Conservation (phyloP, 2,329 filamentous ascomycete genomes). For the Dactylellina parvicollis region DNA sequence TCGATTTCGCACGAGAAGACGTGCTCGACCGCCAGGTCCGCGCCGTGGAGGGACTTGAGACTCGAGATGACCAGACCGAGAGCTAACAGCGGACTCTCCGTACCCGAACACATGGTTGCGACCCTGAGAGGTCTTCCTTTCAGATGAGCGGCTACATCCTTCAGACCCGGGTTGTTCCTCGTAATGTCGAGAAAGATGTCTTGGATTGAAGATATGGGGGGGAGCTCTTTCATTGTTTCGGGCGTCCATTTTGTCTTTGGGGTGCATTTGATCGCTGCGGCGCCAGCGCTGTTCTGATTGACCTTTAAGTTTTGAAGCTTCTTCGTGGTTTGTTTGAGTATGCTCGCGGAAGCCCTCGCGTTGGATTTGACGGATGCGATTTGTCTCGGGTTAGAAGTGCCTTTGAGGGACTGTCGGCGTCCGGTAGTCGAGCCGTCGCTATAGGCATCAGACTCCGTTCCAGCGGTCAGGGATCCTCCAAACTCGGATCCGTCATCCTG, state of each 20-base stretch:
- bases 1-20: slow-evolving; percentile 73
- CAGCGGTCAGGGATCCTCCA: neutral
- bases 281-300: neutral
- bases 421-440: slow-evolving; percentile 1
- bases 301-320: slow-evolving; percentile 14
- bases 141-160: slow-evolving; percentile 60
- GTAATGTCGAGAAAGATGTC: slow-evolving; percentile 67
- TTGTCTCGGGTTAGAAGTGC: neutral
- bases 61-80: slow-evolving; percentile 68
- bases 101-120: slow-evolving; percentile 81
- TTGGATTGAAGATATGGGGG: slow-evolving; percentile 64
- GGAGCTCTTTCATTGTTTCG: slow-evolving; percentile 58
- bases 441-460: slow-evolving; percentile 25
- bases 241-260: slow-evolving; percentile 28
- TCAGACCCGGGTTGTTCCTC: slow-evolving; percentile 59
- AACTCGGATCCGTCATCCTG: slow-evolving; percentile 27
- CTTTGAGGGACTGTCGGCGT: neutral
- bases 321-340: slow-evolving; percentile 5
- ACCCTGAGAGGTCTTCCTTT: slow-evolving; percentile 65
- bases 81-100: slow-evolving; percentile 76
- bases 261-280: slow-evolving; percentile 6
- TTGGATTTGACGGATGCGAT: neutral
- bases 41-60: slow-evolving; percentile 60
- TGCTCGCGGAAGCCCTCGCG: neutral
- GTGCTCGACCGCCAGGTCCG: slow-evolving; percentile 66